A percentile compares a stretch with the other conserved stretches of the same genome.
Evolutionary conservation across 2,329 filamentous ascomycete species (phyloP).

Genomic region (Aspergillus neotritici): DNA sequence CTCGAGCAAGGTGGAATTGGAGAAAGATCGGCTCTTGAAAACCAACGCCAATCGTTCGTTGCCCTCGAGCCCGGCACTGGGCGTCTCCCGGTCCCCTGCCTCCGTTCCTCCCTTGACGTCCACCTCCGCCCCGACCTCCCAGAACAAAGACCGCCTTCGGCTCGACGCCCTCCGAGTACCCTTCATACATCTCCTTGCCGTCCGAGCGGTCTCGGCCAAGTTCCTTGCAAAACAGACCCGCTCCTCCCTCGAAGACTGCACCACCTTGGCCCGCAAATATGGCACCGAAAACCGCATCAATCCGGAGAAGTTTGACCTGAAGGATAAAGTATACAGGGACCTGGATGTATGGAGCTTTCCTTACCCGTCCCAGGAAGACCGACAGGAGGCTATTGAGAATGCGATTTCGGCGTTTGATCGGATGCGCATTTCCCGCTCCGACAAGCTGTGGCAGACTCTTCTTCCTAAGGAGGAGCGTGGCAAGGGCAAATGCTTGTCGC

Average conservation of each 20-base stretch:
- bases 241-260: constrained; percentile 45
- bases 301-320: constrained; percentile 49
- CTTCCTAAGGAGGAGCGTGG: constrained; percentile 56
- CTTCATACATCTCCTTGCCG: constrained; percentile 50
- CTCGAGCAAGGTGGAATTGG: constrained; percentile 35
- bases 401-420: constrained; percentile 60
- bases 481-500: constrained; percentile 57
- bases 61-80: constrained; percentile 38
- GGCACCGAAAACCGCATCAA: constrained; percentile 47
- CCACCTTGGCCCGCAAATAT: constrained; percentile 48
- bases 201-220: constrained; percentile 44
- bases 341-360: constrained; percentile 58
- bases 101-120: constrained; percentile 33
- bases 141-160: constrained; percentile 34
- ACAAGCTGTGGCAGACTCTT: constrained; percentile 58
- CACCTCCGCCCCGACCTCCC: constrained; percentile 39
- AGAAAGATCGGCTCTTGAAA: constrained; percentile 40
- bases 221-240: constrained; percentile 45
- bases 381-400: constrained; percentile 56
- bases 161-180: constrained; percentile 43
- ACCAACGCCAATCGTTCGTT: constrained; percentile 35
- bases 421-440: constrained; percentile 53
- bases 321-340: constrained; percentile 56
- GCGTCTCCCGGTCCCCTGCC: constrained; percentile 32
- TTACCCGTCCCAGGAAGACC: constrained; percentile 51